Evolutionary conservation across 352 stramenopile genomes (phyloP), one percentile per base, ranked within the genome.

Genomic region (Phytopythium oedochilum): DNA sequence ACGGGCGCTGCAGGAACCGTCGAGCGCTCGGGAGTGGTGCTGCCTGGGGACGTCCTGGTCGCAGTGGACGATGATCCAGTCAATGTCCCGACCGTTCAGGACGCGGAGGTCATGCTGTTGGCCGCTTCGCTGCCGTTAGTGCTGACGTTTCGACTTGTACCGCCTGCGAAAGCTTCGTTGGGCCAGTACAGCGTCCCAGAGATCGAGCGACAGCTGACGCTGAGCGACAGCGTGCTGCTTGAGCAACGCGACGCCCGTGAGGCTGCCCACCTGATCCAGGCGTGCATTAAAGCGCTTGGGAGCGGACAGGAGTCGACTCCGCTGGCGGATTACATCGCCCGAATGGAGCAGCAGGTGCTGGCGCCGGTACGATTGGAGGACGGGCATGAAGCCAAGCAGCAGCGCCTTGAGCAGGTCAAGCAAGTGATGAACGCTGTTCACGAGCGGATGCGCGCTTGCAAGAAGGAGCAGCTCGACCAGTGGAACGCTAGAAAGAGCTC

Each of bases 401-500:
- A 63, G 1, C 68, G 66, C 2, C 58, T 73, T 43, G 73, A 76
- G 28, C 64, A 75, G 36, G 64, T 88, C 18, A 67, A 70, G n/a
- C 57, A 78, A 34, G 63, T 77, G 53, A 75, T 90, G 60, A 69
- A 86, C 32, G 62, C 62, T 23, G 56, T 86, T 40, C 75, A 86
- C 31, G 62, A 68, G 31, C 65, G 71, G 18, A 58, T 82, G 25
- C 71, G 85, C 3, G 28, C 63, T 42, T 63, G 75, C 2, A 63
- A 65, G 17, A 86, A 86, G 35, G 72, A 73, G 9, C 59, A 76
- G 17, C 22, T 71, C 8, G 74, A 79, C 39, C 63, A 66, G 43
- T 91, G 76, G 74, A 83, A 72, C 44, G 64, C 74, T 0, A 66
- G 65, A 22, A 91, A 89, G 61, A 60, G 57, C 44, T 76, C 75